phyloP scores from a whole-genome alignment of 1,284 basidiomycete species.

The Trichosporon coremiiforme region DNA sequence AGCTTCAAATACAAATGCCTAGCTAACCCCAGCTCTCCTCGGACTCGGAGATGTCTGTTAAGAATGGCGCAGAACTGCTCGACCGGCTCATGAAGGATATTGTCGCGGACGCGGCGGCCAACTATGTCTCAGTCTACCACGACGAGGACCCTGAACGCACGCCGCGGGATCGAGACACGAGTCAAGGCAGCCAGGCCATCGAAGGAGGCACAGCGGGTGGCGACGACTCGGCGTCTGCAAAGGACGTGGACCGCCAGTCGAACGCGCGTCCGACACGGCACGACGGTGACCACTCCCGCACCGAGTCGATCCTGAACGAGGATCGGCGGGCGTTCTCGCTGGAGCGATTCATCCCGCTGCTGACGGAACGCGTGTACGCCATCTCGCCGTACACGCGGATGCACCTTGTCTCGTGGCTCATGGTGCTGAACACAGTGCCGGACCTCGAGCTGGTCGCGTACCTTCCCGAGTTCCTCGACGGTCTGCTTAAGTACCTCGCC shows the following conservation, averaged over 20 bases:
- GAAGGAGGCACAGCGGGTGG: background rate
- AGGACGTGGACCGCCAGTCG: constrained; percentile 18
- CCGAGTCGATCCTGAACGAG: constrained; percentile 29
- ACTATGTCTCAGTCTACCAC: constrained; percentile 87
- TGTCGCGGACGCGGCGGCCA: constrained; percentile 92
- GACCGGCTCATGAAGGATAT: constrained; percentile 97
- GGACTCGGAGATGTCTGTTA: constrained; percentile 93
- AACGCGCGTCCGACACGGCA: constrained; percentile 19
- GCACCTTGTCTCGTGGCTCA: constrained; percentile 96
- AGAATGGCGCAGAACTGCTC: constrained; percentile 98
- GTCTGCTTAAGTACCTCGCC: constrained; percentile 88
- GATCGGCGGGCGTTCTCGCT: constrained; percentile 76
- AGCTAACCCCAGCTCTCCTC: constrained; percentile 73
- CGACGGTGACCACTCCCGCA: constrained; percentile 24
- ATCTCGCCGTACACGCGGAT: constrained; percentile 94
- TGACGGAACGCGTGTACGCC: constrained; percentile 91
- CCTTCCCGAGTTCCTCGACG: constrained; percentile 92
- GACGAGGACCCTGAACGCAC: constrained; percentile 44
- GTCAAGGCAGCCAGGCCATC: constrained; percentile 56
- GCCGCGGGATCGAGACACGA: constrained; percentile 46
- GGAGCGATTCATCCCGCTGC: constrained; percentile 89
- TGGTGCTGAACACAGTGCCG: constrained; percentile 92
- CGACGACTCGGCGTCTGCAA: constrained; percentile 6
- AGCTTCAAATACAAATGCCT: constrained; percentile 35
- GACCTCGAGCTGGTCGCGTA: constrained; percentile 93